Base-by-base conservation (phyloP, 164 flowering plant species). In the Vitis rupestris region DNA sequence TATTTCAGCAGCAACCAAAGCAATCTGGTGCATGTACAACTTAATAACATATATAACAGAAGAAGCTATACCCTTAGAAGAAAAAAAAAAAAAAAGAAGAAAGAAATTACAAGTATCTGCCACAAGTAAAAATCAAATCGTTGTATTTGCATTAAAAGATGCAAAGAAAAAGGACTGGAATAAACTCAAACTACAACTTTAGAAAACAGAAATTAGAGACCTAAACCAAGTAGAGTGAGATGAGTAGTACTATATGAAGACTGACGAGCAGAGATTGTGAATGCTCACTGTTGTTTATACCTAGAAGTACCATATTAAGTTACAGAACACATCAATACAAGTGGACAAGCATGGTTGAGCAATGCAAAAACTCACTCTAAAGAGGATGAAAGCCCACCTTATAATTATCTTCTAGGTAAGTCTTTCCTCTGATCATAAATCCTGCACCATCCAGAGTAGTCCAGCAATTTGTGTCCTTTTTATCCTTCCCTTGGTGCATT, bases 381-480 rank as follows among this genome's bases (percentile, higher is more conserved):
- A 60, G 14, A 12, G 48, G 31, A 57, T 6, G 10, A 47, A 55
- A 19, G 54, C 74, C 66, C 56, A 91, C 99, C 97, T 95, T 95
- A 7, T 82, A 66, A 73, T 72, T 80, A 67, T 95, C 99, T 72
- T 84, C 86, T 64, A 95, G 75, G 79, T 93, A 95, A 61, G 87
- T 88, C 79, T 90, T 91, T 63, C 98, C 98, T 70, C 99, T 82
- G 27, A 95, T 86, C 94, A 81, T 89, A 82, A 93, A 95, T 67
- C 90, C 93, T 13, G 72, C 63, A 2, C 99, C 97, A 76, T 83
- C 78, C 1, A 97, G 98, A 73, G 84, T 82, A 48, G 79, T 80
- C 99, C 98, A 95, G 82, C 99, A 91, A 70, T 90, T 83, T 59
- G 84, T 72, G 70, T 88, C 93, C 31, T 49, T 66, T 10, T 84